Percentiles rank a stretch among this genome's conserved stretches.
These are phyloP conservation scores for Tagetes patula DNA, from an alignment of 129 eudicot genomes.

Conservation along the genomic window DNA sequence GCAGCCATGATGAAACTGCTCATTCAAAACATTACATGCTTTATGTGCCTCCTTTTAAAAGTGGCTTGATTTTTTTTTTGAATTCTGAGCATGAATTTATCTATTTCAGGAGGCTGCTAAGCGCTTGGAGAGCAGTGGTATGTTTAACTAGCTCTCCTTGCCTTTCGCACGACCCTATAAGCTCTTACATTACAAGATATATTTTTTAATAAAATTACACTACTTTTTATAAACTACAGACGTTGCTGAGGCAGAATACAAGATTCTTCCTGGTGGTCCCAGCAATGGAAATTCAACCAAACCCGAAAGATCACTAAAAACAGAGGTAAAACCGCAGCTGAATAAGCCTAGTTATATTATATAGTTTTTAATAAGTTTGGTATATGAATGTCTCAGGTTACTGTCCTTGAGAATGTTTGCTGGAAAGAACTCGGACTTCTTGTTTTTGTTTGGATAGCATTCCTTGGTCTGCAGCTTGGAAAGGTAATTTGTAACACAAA, in stretches of 20 bases:
- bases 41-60: neutral
- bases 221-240: slow-evolving; percentile 12
- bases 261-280: slow-evolving; percentile 86
- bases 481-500: slow-evolving; percentile 45
- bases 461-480: slow-evolving; percentile 66
- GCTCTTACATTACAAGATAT: neutral
- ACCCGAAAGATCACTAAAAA: slow-evolving; percentile 38
- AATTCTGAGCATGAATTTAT: neutral
- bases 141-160: slow-evolving; percentile 24
- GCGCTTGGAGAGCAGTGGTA: slow-evolving; percentile 56
- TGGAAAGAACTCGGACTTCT: slow-evolving; percentile 96
- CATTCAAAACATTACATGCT: neutral
- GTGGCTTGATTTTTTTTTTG: neutral
- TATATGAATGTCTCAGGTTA: slow-evolving; percentile 43
- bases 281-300: slow-evolving; percentile 31
- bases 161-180: slow-evolving; percentile 12
- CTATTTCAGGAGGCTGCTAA: slow-evolving; percentile 68
- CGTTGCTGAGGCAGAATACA: slow-evolving; percentile 68
- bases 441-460: slow-evolving; percentile 75
- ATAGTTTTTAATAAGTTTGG: neutral
- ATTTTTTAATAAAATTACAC: neutral
- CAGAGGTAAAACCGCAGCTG: slow-evolving; percentile 37
- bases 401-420: slow-evolving; percentile 63
- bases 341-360: neutral
- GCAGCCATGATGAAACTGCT: neutral